These are phyloP conservation scores for Penicillium sp. DNA, from an alignment of 2,329 filamentous ascomycete genomes.

Conservation along the genomic window DNA sequence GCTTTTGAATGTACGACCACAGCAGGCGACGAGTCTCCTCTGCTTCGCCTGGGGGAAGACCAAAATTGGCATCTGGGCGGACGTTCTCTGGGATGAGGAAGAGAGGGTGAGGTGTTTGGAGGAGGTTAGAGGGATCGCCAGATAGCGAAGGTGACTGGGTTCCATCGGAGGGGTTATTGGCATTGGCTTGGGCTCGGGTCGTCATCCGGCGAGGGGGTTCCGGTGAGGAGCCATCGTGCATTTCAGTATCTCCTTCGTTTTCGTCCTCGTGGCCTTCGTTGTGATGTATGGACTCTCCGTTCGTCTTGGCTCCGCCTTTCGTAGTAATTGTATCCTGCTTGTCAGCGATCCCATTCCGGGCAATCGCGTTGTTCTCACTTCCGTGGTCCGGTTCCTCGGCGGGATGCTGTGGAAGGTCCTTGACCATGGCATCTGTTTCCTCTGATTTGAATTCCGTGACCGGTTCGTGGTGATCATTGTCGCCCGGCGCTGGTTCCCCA, in stretches of 20 bases:
- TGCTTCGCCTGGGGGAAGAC: slow-evolving; percentile 60
- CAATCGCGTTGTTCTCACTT: slow-evolving; percentile 5
- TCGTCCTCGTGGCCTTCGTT: slow-evolving; percentile 25
- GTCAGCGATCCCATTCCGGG: background rate
- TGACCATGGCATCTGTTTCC: slow-evolving; percentile 37
- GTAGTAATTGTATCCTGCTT: slow-evolving; percentile 18
- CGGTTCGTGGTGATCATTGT: slow-evolving; percentile 13
- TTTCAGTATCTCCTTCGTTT: slow-evolving; percentile 35
- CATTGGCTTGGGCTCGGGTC: slow-evolving; percentile 47
- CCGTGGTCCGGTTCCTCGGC: slow-evolving; percentile 15
- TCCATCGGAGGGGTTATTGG: slow-evolving; percentile 32
- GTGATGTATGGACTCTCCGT: slow-evolving; percentile 1
- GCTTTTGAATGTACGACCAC: slow-evolving; percentile 65
- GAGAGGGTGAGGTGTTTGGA: slow-evolving; percentile 56
- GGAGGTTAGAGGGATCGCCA: slow-evolving; percentile 33
- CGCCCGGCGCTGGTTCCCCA: slow-evolving; percentile 10
- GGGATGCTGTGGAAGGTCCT: slow-evolving; percentile 36
- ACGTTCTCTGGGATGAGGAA: slow-evolving; percentile 57
- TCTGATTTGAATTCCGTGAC: slow-evolving; percentile 37
- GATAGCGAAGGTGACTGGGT: slow-evolving; percentile 32
- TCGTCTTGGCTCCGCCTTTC: slow-evolving; percentile 14
- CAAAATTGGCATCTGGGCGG: slow-evolving; percentile 57
- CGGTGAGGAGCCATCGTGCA: slow-evolving; percentile 39
- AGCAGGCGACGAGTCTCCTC: slow-evolving; percentile 64
- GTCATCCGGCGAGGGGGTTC: slow-evolving; percentile 50